Percentiles rank a stretch among this genome's conserved stretches.
Conservation (phyloP, 768 basidiomycete species). For the Gloeopeniophorella convolvens region DNA sequence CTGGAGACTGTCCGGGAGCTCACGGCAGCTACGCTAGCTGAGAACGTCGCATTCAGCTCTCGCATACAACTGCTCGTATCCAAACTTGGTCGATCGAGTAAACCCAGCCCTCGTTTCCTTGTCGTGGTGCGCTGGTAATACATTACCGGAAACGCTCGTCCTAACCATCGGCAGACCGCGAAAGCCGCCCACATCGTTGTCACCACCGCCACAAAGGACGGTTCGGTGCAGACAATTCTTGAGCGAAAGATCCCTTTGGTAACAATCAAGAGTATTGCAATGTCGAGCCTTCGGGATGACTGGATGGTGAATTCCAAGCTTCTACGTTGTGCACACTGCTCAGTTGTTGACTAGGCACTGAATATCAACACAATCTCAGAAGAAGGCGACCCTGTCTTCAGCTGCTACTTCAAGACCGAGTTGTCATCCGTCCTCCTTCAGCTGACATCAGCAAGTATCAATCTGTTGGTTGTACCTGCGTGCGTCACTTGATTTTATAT, state of each 20-base stretch:
- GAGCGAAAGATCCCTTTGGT: slow-evolving; percentile 89
- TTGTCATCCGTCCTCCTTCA: slow-evolving; percentile 75
- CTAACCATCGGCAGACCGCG: slow-evolving; percentile 47
- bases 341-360: slow-evolving; percentile 46
- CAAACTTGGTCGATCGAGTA: slow-evolving; percentile 81
- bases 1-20: background rate
- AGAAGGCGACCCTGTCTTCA: slow-evolving; percentile 92
- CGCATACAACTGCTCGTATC: slow-evolving; percentile 78
- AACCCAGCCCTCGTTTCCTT: slow-evolving; percentile 84
- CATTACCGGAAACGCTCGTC: background rate
- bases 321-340: background rate
- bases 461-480: slow-evolving; percentile 69
- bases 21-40: slow-evolving; percentile 37
- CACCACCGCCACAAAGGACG: slow-evolving; percentile 49
- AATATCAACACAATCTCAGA: slow-evolving; percentile 70
- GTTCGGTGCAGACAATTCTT: slow-evolving; percentile 46
- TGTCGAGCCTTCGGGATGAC: slow-evolving; percentile 90
- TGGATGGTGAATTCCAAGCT: slow-evolving; percentile 64
- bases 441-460: slow-evolving; percentile 70
- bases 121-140: slow-evolving; percentile 58
- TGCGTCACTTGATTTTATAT: slow-evolving; percentile 35
- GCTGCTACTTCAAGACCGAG: slow-evolving; percentile 94
- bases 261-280: slow-evolving; percentile 77
- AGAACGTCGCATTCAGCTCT: slow-evolving; percentile 79
- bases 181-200: slow-evolving; percentile 82